These are phyloP conservation scores for Hemileia vastatrix DNA, from an alignment of 1,284 basidiomycete genomes.

Conservation along the genomic window DNA sequence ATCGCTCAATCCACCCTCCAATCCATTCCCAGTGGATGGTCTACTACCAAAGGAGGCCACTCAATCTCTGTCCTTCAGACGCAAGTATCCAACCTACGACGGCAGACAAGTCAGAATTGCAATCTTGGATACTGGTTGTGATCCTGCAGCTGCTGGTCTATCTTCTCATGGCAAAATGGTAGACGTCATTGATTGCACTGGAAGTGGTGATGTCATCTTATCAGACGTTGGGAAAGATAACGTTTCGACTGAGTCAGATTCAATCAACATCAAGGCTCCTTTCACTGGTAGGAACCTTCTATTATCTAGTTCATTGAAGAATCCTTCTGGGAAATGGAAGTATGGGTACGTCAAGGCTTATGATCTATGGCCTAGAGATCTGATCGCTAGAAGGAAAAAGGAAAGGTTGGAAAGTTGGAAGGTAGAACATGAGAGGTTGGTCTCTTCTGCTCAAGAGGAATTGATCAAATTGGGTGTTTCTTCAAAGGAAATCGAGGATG, in stretches of 20 bases:
- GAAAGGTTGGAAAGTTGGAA: slow-evolving; percentile 40
- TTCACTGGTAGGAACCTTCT: slow-evolving; percentile 37
- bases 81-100: slow-evolving; percentile 41
- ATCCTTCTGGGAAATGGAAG: slow-evolving; percentile 42
- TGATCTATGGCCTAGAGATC: slow-evolving; percentile 43
- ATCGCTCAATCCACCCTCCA: slow-evolving; percentile 2
- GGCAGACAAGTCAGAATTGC: slow-evolving; percentile 42
- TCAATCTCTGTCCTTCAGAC: slow-evolving; percentile 38
- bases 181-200: slow-evolving; percentile 45
- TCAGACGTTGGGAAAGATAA: slow-evolving; percentile 26
- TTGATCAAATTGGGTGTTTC: slow-evolving; percentile 31
- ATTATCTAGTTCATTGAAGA: slow-evolving; percentile 31
- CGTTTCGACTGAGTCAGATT: slow-evolving; percentile 10
- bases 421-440: slow-evolving; percentile 36
- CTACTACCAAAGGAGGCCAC: slow-evolving; percentile 45
- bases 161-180: slow-evolving; percentile 41
- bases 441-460: slow-evolving; percentile 34
- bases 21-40: slow-evolving; percentile 39
- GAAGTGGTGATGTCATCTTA: too few relatives aligned
- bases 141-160: slow-evolving; percentile 43
- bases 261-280: slow-evolving; percentile 37
- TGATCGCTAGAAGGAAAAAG: slow-evolving; percentile 36
- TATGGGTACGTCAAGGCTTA: slow-evolving; percentile 43
- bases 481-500: too few relatives aligned
- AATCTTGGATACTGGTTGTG: slow-evolving; percentile 45